These are phyloP conservation scores for Yamadazyma pseudoaaseri DNA, from an alignment of 1,139 yeast species.

Conservation along the genomic window DNA sequence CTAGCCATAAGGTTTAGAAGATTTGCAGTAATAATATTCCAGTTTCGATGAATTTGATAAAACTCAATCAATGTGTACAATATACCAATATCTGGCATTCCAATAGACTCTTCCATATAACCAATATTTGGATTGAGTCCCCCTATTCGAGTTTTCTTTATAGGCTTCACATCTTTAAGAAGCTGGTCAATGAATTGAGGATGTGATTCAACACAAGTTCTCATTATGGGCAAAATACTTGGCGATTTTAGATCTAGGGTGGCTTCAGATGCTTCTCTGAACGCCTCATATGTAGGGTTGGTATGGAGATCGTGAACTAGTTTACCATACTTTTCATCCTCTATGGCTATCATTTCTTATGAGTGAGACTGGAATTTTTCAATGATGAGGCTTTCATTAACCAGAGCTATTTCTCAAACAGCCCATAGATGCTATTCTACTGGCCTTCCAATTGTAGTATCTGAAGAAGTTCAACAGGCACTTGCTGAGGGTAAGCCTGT, in stretches of 20 bases:
- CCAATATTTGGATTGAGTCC: slow-evolving; percentile 11
- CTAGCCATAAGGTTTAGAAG: slow-evolving; percentile 52
- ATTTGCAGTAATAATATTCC: slow-evolving; percentile 51
- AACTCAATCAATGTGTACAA: slow-evolving; percentile 23
- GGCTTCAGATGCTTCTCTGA: slow-evolving; percentile 1
- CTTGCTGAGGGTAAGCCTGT: slow-evolving; percentile 56
- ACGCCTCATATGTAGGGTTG: slow-evolving; percentile 2
- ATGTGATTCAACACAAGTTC: slow-evolving; percentile 1
- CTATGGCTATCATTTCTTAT: neutral
- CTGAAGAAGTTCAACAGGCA: slow-evolving; percentile 66
- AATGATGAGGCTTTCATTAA: neutral
- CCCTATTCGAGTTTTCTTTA: slow-evolving; percentile 7
- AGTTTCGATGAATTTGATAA: slow-evolving; percentile 20
- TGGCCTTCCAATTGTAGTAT: slow-evolving; percentile 28
- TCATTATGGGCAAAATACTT: neutral
- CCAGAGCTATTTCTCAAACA: neutral
- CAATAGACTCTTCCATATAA: slow-evolving; percentile 1
- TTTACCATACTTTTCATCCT: neutral
- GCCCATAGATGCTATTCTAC: slow-evolving; percentile 1
- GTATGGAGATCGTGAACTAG: neutral
- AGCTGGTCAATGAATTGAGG: slow-evolving; percentile 5
- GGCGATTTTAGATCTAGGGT: neutral
- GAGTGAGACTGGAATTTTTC: neutral
- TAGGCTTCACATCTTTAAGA: slow-evolving; percentile 8
- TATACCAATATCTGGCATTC: slow-evolving; percentile 12